phyloP scores from a whole-genome alignment of 2,329 filamentous ascomycete species.

The Hypoxylon sp. region DNA sequence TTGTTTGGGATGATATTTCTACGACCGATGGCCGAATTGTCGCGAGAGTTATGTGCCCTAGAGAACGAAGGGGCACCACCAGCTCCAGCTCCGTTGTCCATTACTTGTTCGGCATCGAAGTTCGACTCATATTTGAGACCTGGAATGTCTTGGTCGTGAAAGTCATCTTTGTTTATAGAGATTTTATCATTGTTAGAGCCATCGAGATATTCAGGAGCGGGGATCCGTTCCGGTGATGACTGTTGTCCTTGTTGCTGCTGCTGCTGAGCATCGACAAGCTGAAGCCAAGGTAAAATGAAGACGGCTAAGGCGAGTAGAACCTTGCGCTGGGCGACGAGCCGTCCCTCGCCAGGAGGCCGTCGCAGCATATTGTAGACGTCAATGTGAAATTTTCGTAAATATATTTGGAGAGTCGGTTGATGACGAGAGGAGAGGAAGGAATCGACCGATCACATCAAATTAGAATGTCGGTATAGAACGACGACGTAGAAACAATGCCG shows the following conservation, averaged over 20 bases:
- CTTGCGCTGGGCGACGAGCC: conserved; percentile 53
- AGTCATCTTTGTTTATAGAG: conserved; percentile 33
- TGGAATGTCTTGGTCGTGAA: conserved; percentile 30
- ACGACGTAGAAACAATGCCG: too few relatives aligned
- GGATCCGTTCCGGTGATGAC: conserved; percentile 38
- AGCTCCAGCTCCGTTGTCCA: conserved; percentile 40
- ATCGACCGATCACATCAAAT: conserved; percentile 31
- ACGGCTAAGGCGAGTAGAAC: conserved; percentile 58
- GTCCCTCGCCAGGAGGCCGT: conserved; percentile 64
- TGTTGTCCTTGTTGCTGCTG: conserved; percentile 56
- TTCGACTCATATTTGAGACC: conserved; percentile 36
- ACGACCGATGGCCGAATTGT: conserved; percentile 28
- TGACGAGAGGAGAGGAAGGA: background rate
- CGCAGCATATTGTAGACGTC: conserved; percentile 59
- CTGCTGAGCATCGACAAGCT: conserved; percentile 65
- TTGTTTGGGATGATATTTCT: conserved; percentile 36
- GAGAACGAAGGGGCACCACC: conserved; percentile 41
- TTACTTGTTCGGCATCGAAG: conserved; percentile 34
- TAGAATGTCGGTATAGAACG: too few relatives aligned
- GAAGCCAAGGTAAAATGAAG: conserved; percentile 57
- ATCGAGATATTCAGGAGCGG: conserved; percentile 39
- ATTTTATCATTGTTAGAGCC: conserved; percentile 31
- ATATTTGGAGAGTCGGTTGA: too few relatives aligned
- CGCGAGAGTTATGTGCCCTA: conserved; percentile 31
- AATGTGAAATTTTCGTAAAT: too few relatives aligned